phyloP scores from a whole-genome alignment of 768 basidiomycete genomes.

The Candolleomyces efflorescens region DNA sequence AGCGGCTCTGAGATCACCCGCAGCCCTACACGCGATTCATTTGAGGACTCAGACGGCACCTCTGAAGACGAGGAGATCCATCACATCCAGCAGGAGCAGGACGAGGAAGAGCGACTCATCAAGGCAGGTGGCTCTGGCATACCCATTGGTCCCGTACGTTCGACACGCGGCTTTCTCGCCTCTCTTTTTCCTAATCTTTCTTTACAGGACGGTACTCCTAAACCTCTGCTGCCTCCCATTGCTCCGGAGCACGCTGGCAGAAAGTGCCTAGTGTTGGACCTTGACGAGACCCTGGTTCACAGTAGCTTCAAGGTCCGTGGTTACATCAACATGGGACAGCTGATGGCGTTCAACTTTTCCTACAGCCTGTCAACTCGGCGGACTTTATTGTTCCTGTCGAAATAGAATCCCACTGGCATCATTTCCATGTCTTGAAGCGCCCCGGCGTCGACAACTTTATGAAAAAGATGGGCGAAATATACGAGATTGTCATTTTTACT shows the following conservation, averaged over 20 bases:
- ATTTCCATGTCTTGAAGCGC: constrained; percentile 97
- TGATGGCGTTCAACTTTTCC: constrained; percentile 4
- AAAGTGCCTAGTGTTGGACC: constrained; percentile 94
- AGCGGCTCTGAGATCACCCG: constrained; percentile 48
- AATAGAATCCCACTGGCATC: constrained; percentile 97
- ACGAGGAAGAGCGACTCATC: constrained; percentile 89
- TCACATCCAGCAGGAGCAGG: constrained; percentile 60
- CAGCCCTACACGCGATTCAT: constrained; percentile 31
- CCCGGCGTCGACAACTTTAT: constrained; percentile 97
- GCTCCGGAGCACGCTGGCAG: constrained; percentile 79
- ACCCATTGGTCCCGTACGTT: constrained; percentile 80
- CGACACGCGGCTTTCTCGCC: constrained; percentile 11
- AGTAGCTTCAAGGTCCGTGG: constrained; percentile 88
- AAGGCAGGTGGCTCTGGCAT: constrained; percentile 92
- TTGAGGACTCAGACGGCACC: constrained; percentile 60
- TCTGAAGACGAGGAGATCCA: constrained; percentile 66
- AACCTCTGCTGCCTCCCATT: constrained; percentile 83
- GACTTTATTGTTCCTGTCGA: constrained; percentile 99
- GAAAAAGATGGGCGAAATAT: constrained; percentile 96
- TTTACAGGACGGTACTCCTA: constrained; percentile 75
- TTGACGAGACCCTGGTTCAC: constrained; percentile 96
- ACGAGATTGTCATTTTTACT: constrained; percentile 97
- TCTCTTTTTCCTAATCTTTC: neutral
- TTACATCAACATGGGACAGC: neutral
- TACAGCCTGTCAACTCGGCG: constrained; percentile 83